Base-by-base conservation (phyloP, 179 eudicot species). In the Silene coronaria region DNA sequence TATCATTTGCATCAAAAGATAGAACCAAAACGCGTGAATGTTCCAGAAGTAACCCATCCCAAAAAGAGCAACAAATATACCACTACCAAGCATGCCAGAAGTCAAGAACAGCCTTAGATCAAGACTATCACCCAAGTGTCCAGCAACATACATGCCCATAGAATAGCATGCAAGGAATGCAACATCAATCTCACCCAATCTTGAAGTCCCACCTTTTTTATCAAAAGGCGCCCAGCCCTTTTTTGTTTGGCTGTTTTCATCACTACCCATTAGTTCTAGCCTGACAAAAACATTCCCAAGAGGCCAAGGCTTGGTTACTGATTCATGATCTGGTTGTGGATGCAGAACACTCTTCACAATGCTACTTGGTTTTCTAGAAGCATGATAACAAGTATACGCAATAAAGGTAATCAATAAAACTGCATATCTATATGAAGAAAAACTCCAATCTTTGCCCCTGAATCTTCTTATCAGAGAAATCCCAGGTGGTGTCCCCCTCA, bases 311-410 rank as follows among this genome's bases (percentile, higher is more conserved):
- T 30, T 75, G 60, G 55, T 26, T 19, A 5, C 58, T 0, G 21
- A 53, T 16, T 45, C 14, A 55, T 76, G 82, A 6, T 30, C 61
- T 0, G 84, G 85, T 60, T 85, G 80, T 6, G 98, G 98, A 81
- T 92, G 84, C 19, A 94, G 78, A 23, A 92, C 96, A 81, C 97
- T 94, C 82, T 94, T 94, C 17, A 94, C 97, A 53, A 94, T 91
- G 80, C 98, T 90, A 76, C 90, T 90, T 30, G 98, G 97, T 79
- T 94, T 94, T 67, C 98, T 87, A 2, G 98, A 92, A 78, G 98
- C 98, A 70, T 94, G 98, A 79, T 94, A 94, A 62, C 91, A 83
- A 38, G 96, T 58, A 66, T 94, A 94, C 0, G 98, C 98, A 26
- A 94, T 77, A 46, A 94, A 94, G 21, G 98, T 94, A 17, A 94